phyloP scores from a whole-genome alignment of 176 grass and related monocot species.

The Chloris gayana region DNA sequence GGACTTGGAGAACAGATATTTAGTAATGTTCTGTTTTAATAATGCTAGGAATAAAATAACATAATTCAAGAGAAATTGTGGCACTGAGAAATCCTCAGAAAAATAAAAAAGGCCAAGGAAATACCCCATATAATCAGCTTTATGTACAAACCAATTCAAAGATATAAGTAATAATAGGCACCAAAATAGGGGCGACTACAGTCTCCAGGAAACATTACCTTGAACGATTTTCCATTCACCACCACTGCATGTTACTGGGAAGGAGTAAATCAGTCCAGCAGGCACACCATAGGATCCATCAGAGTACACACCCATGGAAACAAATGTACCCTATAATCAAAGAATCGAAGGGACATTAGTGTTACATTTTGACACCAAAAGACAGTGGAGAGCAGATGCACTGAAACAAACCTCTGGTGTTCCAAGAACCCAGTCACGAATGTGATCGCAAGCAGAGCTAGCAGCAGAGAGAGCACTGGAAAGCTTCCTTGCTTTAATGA shows the following conservation, averaged over 20 bases:
- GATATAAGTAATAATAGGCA: not conserved
- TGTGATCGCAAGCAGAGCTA: constrained; percentile 97
- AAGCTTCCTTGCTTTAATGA: constrained; percentile 95
- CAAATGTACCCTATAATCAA: constrained; percentile 70
- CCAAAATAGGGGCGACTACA: not conserved
- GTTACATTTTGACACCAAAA: not conserved
- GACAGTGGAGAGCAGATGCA: not conserved
- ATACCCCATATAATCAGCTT: not conserved
- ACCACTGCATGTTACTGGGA: constrained; percentile 79
- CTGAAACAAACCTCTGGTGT: constrained; percentile 72
- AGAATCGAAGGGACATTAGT: not conserved
- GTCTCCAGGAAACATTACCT: constrained; percentile 38
- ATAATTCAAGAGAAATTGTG: not conserved
- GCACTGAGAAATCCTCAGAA: not conserved
- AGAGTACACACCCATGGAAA: constrained; percentile 97
- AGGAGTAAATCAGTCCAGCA: constrained; percentile 92
- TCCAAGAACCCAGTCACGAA: constrained; percentile 94
- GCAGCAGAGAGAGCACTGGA: constrained; percentile 96
- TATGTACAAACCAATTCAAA: not conserved
- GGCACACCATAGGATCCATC: constrained; percentile 97
- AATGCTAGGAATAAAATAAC: not conserved
- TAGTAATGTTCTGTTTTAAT: not conserved
- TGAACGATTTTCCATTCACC: constrained; percentile 93
- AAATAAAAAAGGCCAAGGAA: not conserved
- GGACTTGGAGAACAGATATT: not conserved